Evolutionary conservation across 306 rosid genomes (phyloP), one percentile per base, ranked within the genome.

Genomic region (Oemleria cerasiformis): DNA sequence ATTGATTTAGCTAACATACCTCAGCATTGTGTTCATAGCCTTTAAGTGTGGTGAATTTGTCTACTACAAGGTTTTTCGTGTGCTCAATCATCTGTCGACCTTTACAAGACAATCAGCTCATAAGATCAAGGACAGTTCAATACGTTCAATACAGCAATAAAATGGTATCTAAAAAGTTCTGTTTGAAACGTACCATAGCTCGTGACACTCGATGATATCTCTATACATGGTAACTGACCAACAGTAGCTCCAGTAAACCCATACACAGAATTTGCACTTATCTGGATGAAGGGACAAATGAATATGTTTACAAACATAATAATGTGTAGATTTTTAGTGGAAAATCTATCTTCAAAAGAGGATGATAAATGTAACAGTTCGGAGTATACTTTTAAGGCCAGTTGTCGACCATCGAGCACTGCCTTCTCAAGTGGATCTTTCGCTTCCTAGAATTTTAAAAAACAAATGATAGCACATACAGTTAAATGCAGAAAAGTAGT

Each of bases 131-230:
- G 21, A 79, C 66, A 79, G 39, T 60, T 56, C 73, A 58, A 77
- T 58, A 40, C 12, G 43, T 65, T 44, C 55, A n/a, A 39, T 38
- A 45, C 30, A 45, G 55, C 20, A 68, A 49, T 65, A 51, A 38
- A 49, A 58, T 44, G 13, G 36, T 70, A 42, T 43, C 15, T 63
- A 63, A 75, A 77, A 44, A 39, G 64, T 42, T 62, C 16, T 55
- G 54, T 40, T 56, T 13, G 59, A 55, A 81, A 65, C 55, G 66
- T 90, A 94, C 98, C 98, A 68, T 94, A 94, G 92, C 98, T 94
- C n/a, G 98, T 94, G 75, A 94, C 98, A 89, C 98, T 94, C 38
- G 98, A 94, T 15, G 98, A 94, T 86, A 94, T 94, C 89, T 86
- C 97, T 71, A 94, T 3, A 81, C 98, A 94, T 14, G 97, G 98